phyloP scores from a whole-genome alignment of 1,139 yeast genomes.

The Lodderomyces jiufengensis region DNA sequence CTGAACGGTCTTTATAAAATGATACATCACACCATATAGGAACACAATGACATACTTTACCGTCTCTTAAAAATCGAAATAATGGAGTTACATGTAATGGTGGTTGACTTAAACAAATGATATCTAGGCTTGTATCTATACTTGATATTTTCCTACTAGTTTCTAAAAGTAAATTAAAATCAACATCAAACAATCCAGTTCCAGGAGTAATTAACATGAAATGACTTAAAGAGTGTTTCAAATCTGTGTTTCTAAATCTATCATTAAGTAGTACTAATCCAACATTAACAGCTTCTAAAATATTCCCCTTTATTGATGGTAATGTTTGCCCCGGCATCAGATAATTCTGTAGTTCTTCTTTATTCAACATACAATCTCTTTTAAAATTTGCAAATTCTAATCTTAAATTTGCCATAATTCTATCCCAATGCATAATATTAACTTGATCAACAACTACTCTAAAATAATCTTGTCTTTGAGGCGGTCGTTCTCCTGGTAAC shows the following conservation, averaged over 20 bases:
- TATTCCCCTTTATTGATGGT: conserved; percentile 86
- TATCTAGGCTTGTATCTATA: conserved; percentile 82
- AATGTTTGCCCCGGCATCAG: conserved; percentile 57
- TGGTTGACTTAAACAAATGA: conserved; percentile 84
- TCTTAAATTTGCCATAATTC: conserved; percentile 83
- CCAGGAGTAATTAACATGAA: conserved; percentile 88
- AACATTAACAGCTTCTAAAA: conserved; percentile 81
- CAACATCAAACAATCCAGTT: conserved; percentile 90
- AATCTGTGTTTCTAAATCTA: conserved; percentile 79
- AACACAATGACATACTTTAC: conserved; percentile 66
- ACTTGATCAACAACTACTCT: conserved; percentile 96
- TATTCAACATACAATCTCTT: conserved; percentile 58
- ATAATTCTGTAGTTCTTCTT: conserved; percentile 34
- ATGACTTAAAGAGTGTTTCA: conserved; percentile 83
- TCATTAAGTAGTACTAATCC: conserved; percentile 79
- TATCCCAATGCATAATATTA: conserved; percentile 81
- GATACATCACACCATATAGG: conserved; percentile 96
- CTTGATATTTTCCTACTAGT: conserved; percentile 74
- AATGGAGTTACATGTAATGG: conserved; percentile 92
- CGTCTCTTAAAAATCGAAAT: conserved; percentile 58
- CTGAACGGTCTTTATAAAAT: conserved; percentile 61
- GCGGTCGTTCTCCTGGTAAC: conserved; percentile 69
- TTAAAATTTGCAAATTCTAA: conserved; percentile 82
- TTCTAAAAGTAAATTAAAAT: conserved; percentile 67
- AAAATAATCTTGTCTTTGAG: conserved; percentile 72